A percentile compares a stretch with the other conserved stretches of the same genome.
These are phyloP conservation scores for Mycena crocata DNA, from an alignment of 768 basidiomycete species.

Conservation along the genomic window DNA sequence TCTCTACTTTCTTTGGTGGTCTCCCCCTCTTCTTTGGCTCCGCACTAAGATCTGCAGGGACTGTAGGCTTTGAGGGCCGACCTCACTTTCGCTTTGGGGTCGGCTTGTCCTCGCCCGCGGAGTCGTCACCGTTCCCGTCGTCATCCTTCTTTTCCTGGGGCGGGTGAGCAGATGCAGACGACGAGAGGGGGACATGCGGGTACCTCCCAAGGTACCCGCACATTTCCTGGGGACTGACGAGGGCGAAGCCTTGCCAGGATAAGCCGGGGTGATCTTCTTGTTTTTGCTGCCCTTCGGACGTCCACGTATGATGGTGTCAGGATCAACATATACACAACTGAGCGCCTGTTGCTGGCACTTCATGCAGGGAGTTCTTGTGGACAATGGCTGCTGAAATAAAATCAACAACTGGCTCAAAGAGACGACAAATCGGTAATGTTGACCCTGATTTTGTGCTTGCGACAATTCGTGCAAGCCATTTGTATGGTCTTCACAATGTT, in stretches of 20 bases:
- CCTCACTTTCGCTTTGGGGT: constrained; percentile 76
- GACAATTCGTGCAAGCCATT: too few species aligned
- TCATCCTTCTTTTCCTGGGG: constrained; percentile 35
- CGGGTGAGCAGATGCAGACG: constrained; percentile 30
- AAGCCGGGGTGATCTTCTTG: constrained; percentile 55
- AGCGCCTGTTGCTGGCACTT: constrained; percentile 52
- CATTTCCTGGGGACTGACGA: constrained; percentile 62
- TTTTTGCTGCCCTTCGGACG: constrained; percentile 91
- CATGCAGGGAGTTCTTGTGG: constrained; percentile 33
- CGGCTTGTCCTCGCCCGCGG: constrained; percentile 58
- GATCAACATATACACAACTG: too few species aligned
- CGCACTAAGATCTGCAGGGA: constrained; percentile 62
- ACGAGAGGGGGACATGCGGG: constrained; percentile 36
- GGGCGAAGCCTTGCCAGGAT: constrained; percentile 49
- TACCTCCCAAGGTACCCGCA: constrained; percentile 77
- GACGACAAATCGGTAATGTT: too few species aligned
- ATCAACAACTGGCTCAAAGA: too few species aligned
- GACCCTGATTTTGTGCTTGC: too few species aligned
- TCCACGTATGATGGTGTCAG: constrained; percentile 83
- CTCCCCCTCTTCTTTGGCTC: constrained; percentile 79
- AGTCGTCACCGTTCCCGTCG: constrained; percentile 28
- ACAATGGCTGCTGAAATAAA: too few species aligned
- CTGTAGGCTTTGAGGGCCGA: constrained; percentile 77
- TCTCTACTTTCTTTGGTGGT: constrained; percentile 64
- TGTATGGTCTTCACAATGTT: too few species aligned